Evolutionary conservation across 176 grass and related monocot species (phyloP).

Genomic region (Rhipidocladum racemiflorum): DNA sequence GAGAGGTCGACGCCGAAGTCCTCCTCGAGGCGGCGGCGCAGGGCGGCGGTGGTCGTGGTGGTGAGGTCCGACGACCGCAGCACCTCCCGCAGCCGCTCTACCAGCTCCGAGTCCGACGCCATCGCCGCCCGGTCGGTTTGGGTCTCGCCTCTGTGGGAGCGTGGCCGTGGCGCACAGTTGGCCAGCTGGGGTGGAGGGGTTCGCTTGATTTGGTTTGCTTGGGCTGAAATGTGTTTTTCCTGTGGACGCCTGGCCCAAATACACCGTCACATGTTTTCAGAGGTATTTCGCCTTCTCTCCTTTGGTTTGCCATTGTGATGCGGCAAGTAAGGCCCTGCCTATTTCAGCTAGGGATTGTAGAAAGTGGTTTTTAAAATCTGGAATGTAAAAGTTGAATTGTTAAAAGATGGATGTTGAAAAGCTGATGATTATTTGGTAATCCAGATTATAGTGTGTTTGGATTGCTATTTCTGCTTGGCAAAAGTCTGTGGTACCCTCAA

Average conservation of each 20-base stretch:
- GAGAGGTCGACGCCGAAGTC: constrained; percentile 87
- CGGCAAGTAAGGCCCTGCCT: too few species aligned
- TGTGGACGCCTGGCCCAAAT: constrained; percentile 28
- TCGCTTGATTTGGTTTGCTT: constrained; percentile 39
- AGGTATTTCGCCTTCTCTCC: neutral
- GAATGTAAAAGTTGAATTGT: too few species aligned
- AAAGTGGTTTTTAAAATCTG: too few species aligned
- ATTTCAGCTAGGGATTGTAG: too few species aligned
- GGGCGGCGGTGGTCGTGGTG: constrained; percentile 71
- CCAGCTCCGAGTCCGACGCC: constrained; percentile 90
- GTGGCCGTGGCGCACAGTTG: constrained; percentile 38
- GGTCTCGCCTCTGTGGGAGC: constrained; percentile 21
- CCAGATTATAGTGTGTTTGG: too few species aligned
- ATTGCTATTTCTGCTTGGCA: too few species aligned
- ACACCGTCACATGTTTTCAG: constrained; percentile 17
- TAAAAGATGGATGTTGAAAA: too few species aligned
- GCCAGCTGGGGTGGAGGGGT: constrained; percentile 23
- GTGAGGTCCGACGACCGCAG: constrained; percentile 82
- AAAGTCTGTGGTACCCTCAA: too few species aligned
- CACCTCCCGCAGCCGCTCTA: constrained; percentile 76
- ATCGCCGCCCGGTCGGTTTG: constrained; percentile 57
- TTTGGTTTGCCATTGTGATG: neutral
- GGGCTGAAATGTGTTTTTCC: constrained; percentile 36
- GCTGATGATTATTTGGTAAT: too few species aligned
- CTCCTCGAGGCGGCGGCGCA: constrained; percentile 88